These are phyloP conservation scores for Didymella glomerata DNA, from an alignment of 2,329 filamentous ascomycete genomes.

Conservation along the genomic window DNA sequence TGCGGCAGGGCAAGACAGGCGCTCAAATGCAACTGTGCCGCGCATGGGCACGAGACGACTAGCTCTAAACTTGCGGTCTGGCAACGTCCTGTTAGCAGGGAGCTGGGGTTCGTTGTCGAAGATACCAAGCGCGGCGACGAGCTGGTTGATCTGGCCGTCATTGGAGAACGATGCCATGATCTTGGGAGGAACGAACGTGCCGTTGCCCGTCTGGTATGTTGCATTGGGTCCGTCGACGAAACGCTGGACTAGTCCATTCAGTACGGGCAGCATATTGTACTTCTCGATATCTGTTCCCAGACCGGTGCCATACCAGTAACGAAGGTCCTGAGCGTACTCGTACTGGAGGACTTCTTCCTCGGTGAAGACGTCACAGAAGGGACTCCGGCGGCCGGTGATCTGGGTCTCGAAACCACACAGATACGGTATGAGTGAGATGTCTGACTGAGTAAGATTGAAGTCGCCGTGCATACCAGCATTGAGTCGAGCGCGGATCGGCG, in stretches of 20 bases:
- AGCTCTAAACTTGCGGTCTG: constrained; percentile 62
- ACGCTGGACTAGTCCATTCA: constrained; percentile 62
- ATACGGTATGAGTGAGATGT: constrained; percentile 69
- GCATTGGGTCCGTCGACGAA: constrained; percentile 63
- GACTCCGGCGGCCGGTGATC: constrained; percentile 66
- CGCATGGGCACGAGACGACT: constrained; percentile 69
- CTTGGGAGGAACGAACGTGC: constrained; percentile 61
- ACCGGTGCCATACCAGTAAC: constrained; percentile 72
- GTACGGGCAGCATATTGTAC: constrained; percentile 69
- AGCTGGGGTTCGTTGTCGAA: constrained; percentile 66
- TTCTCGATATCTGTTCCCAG: constrained; percentile 63
- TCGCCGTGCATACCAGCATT: constrained; percentile 63
- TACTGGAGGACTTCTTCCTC: constrained; percentile 69
- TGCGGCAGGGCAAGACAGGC: constrained; percentile 60
- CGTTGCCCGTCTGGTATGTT: constrained; percentile 59
- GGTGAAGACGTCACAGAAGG: constrained; percentile 70
- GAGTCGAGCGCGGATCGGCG: constrained; percentile 63
- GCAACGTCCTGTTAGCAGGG: constrained; percentile 57
- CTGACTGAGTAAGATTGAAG: constrained; percentile 62
- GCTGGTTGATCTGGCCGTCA: constrained; percentile 71
- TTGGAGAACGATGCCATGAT: constrained; percentile 70
- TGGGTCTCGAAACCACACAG: constrained; percentile 77
- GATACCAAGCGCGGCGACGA: constrained; percentile 67
- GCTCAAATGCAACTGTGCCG: constrained; percentile 71
- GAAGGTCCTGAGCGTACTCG: constrained; percentile 72